Evolutionary conservation across 306 rosid species (phyloP).

Genomic region (Castanea crenata): DNA sequence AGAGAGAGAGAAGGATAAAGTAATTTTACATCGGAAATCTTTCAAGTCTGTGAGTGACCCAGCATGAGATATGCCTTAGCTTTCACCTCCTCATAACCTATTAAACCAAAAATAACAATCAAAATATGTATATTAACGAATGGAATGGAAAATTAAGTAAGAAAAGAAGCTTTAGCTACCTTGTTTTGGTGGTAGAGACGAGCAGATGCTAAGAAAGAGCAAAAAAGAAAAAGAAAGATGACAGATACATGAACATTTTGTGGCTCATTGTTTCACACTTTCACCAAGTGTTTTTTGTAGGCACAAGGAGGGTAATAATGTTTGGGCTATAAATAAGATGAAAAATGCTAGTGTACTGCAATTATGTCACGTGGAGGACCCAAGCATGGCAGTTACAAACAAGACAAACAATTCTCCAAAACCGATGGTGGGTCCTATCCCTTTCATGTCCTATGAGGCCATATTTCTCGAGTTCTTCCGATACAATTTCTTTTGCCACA

Average conservation of each 20-base stretch:
- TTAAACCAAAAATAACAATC: neutral
- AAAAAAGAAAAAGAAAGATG: conserved; percentile 30
- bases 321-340: conserved; percentile 9
- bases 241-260: conserved; percentile 18
- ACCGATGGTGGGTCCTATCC: conserved; percentile 18
- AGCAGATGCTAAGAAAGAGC: conserved; percentile 35
- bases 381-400: conserved; percentile 1
- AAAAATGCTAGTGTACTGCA: neutral
- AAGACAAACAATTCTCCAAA: neutral
- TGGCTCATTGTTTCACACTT: conserved; percentile 23
- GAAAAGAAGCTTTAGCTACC: conserved; percentile 12
- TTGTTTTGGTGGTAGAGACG: conserved; percentile 31
- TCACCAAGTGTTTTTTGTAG: neutral
- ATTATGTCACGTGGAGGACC: conserved; percentile 21
- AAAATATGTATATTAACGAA: neutral
- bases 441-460: neutral
- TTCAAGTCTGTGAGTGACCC: neutral
- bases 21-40: conserved; percentile 38
- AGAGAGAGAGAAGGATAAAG: conserved; percentile 3
- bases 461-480: too few relatives aligned
- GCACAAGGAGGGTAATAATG: neutral
- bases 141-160: neutral
- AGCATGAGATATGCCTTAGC: conserved; percentile 14
- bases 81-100: conserved; percentile 36
- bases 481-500: too few relatives aligned